phyloP scores from a whole-genome alignment of 768 basidiomycete species.

The Hypholoma sublateritium region DNA sequence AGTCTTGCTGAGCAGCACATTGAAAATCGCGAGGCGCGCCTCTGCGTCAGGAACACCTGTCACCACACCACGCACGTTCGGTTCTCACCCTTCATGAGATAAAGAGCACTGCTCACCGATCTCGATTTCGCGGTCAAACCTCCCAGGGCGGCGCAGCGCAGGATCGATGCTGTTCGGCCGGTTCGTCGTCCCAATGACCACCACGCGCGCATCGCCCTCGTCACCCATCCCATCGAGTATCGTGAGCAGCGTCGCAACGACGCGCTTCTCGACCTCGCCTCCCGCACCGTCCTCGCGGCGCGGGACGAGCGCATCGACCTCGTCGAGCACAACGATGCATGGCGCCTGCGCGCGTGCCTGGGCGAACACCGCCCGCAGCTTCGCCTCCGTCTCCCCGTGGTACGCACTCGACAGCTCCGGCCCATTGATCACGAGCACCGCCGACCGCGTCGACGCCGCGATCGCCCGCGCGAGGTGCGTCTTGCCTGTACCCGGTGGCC shows the following conservation, averaged over 20 bases:
- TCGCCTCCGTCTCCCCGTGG: conserved; percentile 95
- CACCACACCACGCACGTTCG: neutral
- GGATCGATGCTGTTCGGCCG: conserved; percentile 95
- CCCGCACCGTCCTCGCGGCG: conserved; percentile 85
- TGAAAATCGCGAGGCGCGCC: conserved; percentile 82
- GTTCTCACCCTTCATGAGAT: conserved; percentile 3
- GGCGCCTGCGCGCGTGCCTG: conserved; percentile 82
- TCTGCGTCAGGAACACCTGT: conserved; percentile 86
- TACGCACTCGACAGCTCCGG: conserved; percentile 94
- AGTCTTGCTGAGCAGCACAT: conserved; percentile 79
- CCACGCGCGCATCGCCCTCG: conserved; percentile 57
- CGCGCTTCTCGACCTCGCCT: conserved; percentile 94
- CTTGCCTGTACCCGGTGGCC: conserved; percentile 97
- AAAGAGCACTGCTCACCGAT: conserved; percentile 69
- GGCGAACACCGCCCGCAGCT: conserved; percentile 85
- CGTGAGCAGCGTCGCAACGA: conserved; percentile 93
- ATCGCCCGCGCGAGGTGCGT: conserved; percentile 95
- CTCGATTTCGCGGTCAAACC: conserved; percentile 95
- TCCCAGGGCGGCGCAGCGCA: conserved; percentile 82
- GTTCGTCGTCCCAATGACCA: conserved; percentile 96
- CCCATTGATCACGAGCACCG: conserved; percentile 92
- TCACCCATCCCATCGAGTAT: conserved; percentile 89
- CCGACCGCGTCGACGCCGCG: conserved; percentile 81
- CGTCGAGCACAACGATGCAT: conserved; percentile 93
- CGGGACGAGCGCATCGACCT: conserved; percentile 94